These are phyloP conservation scores for Ustilago sp. DNA, from an alignment of 1,284 basidiomycete species.

Conservation along the genomic window DNA sequence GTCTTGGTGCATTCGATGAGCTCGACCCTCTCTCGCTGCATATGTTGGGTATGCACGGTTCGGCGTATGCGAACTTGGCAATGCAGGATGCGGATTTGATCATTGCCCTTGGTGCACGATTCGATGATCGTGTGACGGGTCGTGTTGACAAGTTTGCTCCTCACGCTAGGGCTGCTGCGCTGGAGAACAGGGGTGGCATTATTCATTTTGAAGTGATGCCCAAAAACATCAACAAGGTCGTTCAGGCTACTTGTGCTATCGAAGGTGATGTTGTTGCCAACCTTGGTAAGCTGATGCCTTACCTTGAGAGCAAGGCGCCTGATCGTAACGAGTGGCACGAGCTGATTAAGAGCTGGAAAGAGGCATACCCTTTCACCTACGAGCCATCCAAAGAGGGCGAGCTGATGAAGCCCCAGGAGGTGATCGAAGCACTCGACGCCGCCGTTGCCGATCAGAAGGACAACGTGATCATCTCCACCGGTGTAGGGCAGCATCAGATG, in stretches of 20 bases:
- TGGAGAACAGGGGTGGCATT: conserved; percentile 89
- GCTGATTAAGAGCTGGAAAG: conserved; percentile 85
- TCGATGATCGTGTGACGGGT: conserved; percentile 98
- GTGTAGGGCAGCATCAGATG: conserved; percentile 99
- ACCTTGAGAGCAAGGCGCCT: conserved; percentile 67
- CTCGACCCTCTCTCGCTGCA: conserved; percentile 83
- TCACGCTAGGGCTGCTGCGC: conserved; percentile 86
- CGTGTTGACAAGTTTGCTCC: conserved; percentile 91
- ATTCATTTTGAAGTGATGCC: conserved; percentile 99
- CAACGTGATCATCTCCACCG: conserved; percentile 88
- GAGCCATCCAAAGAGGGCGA: conserved; percentile 76
- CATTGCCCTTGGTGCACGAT: conserved; percentile 93
- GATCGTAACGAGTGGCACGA: conserved; percentile 78
- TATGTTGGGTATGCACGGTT: conserved; percentile 99
- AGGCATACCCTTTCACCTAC: conserved; percentile 89
- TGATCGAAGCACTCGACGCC: conserved; percentile 87
- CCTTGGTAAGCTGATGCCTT: conserved; percentile 82
- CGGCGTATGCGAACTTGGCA: conserved; percentile 95
- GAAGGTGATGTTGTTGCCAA: conserved; percentile 92
- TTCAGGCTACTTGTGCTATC: conserved; percentile 92
- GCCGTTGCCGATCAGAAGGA: conserved; percentile 80
- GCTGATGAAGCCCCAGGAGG: conserved; percentile 94
- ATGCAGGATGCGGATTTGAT: conserved; percentile 98
- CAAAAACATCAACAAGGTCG: conserved; percentile 99
- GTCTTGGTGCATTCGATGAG: conserved; percentile 95